Percentiles rank a stretch among this genome's conserved stretches.
These are phyloP conservation scores for Oenanthe javanica DNA, from an alignment of 140 eudicot species.

Conservation along the genomic window DNA sequence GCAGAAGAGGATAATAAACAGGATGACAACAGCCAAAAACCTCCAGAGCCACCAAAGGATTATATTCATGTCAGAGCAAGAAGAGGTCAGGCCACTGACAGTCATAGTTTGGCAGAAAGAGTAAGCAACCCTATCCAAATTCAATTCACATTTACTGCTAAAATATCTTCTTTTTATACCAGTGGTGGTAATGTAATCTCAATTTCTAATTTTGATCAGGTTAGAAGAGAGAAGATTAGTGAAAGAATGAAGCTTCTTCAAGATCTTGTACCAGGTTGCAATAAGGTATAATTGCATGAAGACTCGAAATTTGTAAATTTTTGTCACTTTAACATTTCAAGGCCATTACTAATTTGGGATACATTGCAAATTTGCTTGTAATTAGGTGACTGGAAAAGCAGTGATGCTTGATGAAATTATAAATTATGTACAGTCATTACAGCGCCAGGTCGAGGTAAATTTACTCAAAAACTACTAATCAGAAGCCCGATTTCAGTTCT, in stretches of 20 bases:
- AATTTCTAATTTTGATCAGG: conserved; percentile 31
- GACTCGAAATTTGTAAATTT: neutral
- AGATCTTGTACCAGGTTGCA: conserved; percentile 98
- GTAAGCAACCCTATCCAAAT: conserved; percentile 27
- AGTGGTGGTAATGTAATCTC: neutral
- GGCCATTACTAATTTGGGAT: neutral
- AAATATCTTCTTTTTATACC: neutral
- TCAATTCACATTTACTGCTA: neutral
- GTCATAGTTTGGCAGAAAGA: conserved; percentile 94
- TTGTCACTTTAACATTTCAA: neutral
- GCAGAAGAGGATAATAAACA: conserved; percentile 26
- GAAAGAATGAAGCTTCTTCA: conserved; percentile 97
- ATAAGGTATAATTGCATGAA: conserved; percentile 47
- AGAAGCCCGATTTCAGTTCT: neutral
- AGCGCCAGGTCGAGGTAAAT: conserved; percentile 90
- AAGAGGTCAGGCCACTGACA: conserved; percentile 98
- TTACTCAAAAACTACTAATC: neutral
- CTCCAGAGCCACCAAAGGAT: conserved; percentile 77
- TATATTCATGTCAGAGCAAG: conserved; percentile 98
- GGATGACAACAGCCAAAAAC: conserved; percentile 33
- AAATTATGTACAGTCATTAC: conserved; percentile 87
- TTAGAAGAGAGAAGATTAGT: conserved; percentile 88
- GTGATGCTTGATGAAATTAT: conserved; percentile 95
- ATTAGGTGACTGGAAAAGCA: conserved; percentile 92
- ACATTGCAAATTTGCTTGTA: neutral